These are phyloP conservation scores for Aspergillus asperescens DNA, from an alignment of 495 filamentous ascomycete genomes.

Conservation along the genomic window DNA sequence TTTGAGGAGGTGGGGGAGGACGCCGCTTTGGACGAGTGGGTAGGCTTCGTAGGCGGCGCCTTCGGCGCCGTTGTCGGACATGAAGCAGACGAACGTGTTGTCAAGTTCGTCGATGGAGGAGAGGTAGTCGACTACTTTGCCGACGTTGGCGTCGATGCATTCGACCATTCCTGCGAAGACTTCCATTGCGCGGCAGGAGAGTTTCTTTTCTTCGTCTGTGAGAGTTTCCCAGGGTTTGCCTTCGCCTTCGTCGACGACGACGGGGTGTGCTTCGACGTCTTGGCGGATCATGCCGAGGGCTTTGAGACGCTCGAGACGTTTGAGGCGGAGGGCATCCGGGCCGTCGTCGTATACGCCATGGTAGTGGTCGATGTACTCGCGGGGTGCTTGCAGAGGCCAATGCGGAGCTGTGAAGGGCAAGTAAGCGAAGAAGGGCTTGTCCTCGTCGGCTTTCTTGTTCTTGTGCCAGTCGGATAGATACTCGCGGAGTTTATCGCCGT, in stretches of 20 bases:
- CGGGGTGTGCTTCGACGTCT: constrained; percentile 48
- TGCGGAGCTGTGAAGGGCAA: constrained; percentile 57
- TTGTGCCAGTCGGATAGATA: constrained; percentile 49
- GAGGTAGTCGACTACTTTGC: constrained; percentile 52
- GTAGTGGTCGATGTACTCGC: constrained; percentile 49
- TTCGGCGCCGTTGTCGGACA: constrained; percentile 63
- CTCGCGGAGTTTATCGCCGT: constrained; percentile 48
- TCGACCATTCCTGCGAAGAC: constrained; percentile 62
- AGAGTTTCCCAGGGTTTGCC: constrained; percentile 50
- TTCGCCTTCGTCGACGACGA: constrained; percentile 50
- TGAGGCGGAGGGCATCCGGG: constrained; percentile 47
- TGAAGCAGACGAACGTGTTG: constrained; percentile 60
- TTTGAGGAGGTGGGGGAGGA: constrained; percentile 51
- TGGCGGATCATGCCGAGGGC: constrained; percentile 46
- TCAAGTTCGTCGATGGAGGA: constrained; percentile 53
- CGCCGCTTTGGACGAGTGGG: constrained; percentile 49
- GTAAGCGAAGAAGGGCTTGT: constrained; percentile 57
- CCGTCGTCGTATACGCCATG: constrained; percentile 53
- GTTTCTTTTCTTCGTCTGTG: constrained; percentile 44
- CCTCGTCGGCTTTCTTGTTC: constrained; percentile 28
- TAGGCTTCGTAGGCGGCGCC: constrained; percentile 57
- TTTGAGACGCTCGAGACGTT: constrained; percentile 47
- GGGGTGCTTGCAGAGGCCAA: constrained; percentile 56
- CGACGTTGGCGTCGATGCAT: constrained; percentile 56
- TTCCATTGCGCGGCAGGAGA: constrained; percentile 55